A percentile compares a stretch with the other conserved stretches of the same genome.
These are phyloP conservation scores for Cordyceps cicadae DNA, from an alignment of 2,329 filamentous ascomycete species.

Conservation along the genomic window DNA sequence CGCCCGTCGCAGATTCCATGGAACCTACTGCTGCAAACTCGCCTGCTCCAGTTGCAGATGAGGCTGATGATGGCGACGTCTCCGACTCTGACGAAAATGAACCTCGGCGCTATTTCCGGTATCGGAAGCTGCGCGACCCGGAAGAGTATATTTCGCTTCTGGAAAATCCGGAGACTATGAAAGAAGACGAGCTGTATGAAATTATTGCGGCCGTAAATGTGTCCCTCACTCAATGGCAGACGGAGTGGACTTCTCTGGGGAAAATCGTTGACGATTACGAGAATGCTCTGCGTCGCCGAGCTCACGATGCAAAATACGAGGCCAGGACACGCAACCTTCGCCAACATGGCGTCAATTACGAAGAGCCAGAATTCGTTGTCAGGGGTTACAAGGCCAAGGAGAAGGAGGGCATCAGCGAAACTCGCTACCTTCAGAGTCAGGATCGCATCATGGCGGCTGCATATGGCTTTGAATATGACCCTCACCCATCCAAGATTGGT, in stretches of 20 bases:
- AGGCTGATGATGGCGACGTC: slow-evolving; percentile 28
- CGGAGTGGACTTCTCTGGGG: slow-evolving; percentile 43
- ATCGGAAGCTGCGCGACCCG: slow-evolving; percentile 42
- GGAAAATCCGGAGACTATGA: slow-evolving; percentile 42
- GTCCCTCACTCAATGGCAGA: slow-evolving; percentile 43
- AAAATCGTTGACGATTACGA: slow-evolving; percentile 49
- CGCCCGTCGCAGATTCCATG: slow-evolving; percentile 30
- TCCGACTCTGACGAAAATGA: slow-evolving; percentile 27
- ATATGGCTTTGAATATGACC: slow-evolving; percentile 55
- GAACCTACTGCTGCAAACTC: slow-evolving; percentile 31
- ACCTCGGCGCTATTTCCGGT: slow-evolving; percentile 30
- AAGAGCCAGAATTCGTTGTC: slow-evolving; percentile 45
- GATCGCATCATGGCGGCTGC: slow-evolving; percentile 51
- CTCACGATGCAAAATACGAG: slow-evolving; percentile 40
- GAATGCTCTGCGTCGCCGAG: slow-evolving; percentile 43
- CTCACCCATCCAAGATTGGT: slow-evolving; percentile 48
- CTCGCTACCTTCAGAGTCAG: slow-evolving; percentile 41
- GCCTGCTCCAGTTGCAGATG: slow-evolving; percentile 29
- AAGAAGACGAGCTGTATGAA: slow-evolving; percentile 36
- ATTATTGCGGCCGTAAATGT: slow-evolving; percentile 37
- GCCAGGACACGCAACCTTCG: slow-evolving; percentile 35
- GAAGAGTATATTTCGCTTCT: slow-evolving; percentile 41
- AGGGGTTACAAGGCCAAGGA: slow-evolving; percentile 44
- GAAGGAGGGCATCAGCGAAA: slow-evolving; percentile 35
- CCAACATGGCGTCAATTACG: slow-evolving; percentile 33